phyloP scores from a whole-genome alignment of 352 stramenopile genomes.

The Phytophthora sansomeana region DNA sequence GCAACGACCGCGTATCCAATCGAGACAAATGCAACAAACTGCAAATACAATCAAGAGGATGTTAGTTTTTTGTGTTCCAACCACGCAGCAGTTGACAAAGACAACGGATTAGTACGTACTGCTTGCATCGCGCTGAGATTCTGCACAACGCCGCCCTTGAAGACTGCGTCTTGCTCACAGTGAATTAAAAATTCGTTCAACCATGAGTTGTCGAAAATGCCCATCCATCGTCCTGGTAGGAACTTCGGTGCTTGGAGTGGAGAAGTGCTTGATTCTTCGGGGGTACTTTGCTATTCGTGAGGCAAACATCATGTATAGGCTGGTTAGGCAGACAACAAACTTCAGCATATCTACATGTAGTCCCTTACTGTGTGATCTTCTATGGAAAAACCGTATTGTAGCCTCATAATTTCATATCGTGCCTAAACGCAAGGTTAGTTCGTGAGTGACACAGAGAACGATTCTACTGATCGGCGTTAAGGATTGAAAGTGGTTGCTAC shows the following conservation, averaged over 20 bases:
- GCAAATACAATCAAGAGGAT: conserved; percentile 6
- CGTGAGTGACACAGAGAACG: neutral
- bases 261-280: neutral
- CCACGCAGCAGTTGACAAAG: neutral
- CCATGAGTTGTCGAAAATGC: conserved; percentile 21
- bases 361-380: conserved; percentile 11
- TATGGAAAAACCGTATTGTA: conserved; percentile 9
- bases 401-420: conserved; percentile 13
- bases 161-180: conserved; percentile 40
- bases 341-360: neutral
- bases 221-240: conserved; percentile 8
- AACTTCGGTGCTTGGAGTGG: neutral
- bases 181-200: conserved; percentile 28
- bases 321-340: neutral
- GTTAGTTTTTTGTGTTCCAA: conserved; percentile 5
- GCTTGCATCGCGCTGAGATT: conserved; percentile 51
- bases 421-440: conserved; percentile 1
- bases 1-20: conserved; percentile 48
- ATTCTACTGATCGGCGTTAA: neutral
- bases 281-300: neutral
- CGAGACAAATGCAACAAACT: conserved; percentile 64
- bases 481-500: conserved; percentile 5
- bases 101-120: conserved; percentile 25
- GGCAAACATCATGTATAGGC: neutral
- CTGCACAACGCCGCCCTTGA: conserved; percentile 32